Conservation (phyloP, 169 alveolate species). For the Babesia divergens region DNA sequence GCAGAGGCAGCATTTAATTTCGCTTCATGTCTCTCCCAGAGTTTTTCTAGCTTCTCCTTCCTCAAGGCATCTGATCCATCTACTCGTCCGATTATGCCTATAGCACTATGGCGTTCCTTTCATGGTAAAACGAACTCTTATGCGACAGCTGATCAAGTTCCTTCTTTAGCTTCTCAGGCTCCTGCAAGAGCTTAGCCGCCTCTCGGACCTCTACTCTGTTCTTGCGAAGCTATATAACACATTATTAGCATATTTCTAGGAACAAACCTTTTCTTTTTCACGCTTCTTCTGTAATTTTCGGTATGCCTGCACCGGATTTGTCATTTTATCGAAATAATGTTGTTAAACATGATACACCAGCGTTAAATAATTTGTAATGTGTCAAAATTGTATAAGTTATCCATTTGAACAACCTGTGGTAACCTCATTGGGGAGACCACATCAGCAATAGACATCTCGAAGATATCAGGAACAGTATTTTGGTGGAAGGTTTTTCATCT, state of each 20-base stretch:
- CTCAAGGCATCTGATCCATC: slow-evolving; percentile 26
- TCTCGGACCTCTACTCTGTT: slow-evolving; percentile 46
- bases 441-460: too few relatives aligned
- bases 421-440: too few relatives aligned
- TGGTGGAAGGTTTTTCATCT: too few relatives aligned
- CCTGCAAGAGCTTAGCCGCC: slow-evolving; percentile 45
- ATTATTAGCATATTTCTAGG: neutral
- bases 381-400: too few relatives aligned
- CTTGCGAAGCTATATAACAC: slow-evolving; percentile 1
- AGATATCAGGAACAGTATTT: too few relatives aligned
- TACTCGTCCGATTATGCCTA: slow-evolving; percentile 61
- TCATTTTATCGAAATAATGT: slow-evolving; percentile 30
- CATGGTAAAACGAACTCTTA: slow-evolving; percentile 13
- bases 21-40: slow-evolving; percentile 41
- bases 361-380: too few relatives aligned
- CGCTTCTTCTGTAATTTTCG: slow-evolving; percentile 55
- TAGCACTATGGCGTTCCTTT: too few relatives aligned
- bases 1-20: neutral
- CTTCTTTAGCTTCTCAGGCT: slow-evolving; percentile 62
- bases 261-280: slow-evolving; percentile 62
- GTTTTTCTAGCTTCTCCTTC: slow-evolving; percentile 51
- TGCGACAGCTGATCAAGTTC: slow-evolving; percentile 63
- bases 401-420: too few relatives aligned
- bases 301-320: slow-evolving; percentile 55
- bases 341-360: too few relatives aligned